Evolutionary conservation across 202 grass and related monocot genomes (phyloP).

Genomic region (Zizania palustris): DNA sequence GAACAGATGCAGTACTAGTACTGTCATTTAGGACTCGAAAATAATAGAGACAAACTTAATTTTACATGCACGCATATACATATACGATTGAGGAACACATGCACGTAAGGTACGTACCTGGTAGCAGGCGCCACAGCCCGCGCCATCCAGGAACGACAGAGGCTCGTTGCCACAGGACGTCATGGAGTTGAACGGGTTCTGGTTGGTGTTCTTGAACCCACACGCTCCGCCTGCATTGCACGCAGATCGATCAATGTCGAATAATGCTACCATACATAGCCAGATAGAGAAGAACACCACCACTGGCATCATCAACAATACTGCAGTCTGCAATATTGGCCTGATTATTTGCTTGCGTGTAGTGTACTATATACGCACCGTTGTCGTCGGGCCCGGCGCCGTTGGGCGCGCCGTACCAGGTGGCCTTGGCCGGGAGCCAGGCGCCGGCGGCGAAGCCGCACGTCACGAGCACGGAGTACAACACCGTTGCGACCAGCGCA

Average conservation of each 20-base stretch:
- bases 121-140: constrained; percentile 67
- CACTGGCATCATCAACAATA: neutral
- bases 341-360: neutral
- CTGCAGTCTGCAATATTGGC: too few species aligned
- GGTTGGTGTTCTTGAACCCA: constrained; percentile 56
- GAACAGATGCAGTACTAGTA: too few species aligned
- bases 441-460: constrained; percentile 21
- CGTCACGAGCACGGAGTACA: constrained; percentile 24
- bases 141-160: constrained; percentile 50
- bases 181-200: constrained; percentile 53
- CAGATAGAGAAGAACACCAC: too few species aligned
- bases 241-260: neutral
- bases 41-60: too few species aligned
- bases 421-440: constrained; percentile 50
- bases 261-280: too few species aligned
- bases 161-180: constrained; percentile 57
- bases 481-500: neutral
- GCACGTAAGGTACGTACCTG: constrained; percentile 45
- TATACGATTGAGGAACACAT: too few species aligned
- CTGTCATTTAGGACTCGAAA: too few species aligned
- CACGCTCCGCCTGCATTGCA: constrained; percentile 47
- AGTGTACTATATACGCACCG: neutral
- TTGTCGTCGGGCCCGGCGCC: constrained; percentile 58
- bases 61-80: too few species aligned
- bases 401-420: constrained; percentile 55